phyloP scores from a whole-genome alignment of 148 eudicot species.

The Silene latifolia region DNA sequence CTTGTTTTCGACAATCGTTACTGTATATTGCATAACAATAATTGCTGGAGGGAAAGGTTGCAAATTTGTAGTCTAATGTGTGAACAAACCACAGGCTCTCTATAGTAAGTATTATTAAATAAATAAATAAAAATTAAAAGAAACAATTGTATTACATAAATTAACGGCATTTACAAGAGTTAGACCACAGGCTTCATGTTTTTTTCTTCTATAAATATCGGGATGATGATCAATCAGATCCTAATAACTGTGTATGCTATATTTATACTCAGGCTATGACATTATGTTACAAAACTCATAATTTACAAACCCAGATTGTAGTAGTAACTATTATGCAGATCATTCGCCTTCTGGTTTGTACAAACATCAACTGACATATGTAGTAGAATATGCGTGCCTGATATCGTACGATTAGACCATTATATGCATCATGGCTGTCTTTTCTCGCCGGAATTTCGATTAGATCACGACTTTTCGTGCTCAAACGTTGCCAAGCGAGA shows the following conservation, averaged over 20 bases:
- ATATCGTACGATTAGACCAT: background rate
- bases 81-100: background rate
- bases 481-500: constrained; percentile 61
- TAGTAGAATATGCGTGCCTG: constrained; percentile 8
- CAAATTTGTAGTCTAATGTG: background rate
- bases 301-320: constrained; percentile 17
- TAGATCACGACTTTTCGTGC: constrained; percentile 32
- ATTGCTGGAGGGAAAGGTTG: background rate
- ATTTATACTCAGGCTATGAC: constrained; percentile 13
- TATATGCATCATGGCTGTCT: constrained; percentile 5
- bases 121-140: background rate
- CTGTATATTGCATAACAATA: no score
- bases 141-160: background rate
- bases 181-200: constrained; percentile 9
- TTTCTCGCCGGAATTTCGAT: background rate
- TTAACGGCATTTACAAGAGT: constrained; percentile 23
- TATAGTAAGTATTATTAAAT: background rate
- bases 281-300: constrained; percentile 34
- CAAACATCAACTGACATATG: constrained; percentile 6
- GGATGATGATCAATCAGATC: constrained; percentile 15
- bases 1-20: no score
- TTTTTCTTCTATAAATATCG: background rate
- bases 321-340: background rate
- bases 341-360: constrained; percentile 10
- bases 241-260: constrained; percentile 11